Evolutionary conservation across 495 filamentous ascomycete species (phyloP).

Genomic region (Penicillium angulare): DNA sequence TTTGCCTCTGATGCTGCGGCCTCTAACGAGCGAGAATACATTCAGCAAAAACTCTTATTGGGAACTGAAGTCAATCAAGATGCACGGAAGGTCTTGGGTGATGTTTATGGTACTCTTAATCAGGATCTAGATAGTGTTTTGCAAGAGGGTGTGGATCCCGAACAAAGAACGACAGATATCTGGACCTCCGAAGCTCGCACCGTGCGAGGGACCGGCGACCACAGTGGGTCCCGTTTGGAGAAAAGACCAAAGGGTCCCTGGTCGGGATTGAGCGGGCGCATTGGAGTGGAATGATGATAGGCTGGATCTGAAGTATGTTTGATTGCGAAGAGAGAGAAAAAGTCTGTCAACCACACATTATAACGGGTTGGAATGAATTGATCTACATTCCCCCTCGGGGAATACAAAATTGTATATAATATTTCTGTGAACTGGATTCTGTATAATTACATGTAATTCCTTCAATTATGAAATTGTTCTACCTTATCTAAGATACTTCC

Average conservation of each 20-base stretch:
- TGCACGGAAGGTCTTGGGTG: constrained; percentile 30
- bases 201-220: constrained; percentile 17
- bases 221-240: constrained; percentile 23
- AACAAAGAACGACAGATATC: constrained; percentile 28
- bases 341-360: too few species aligned
- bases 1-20: constrained; percentile 47
- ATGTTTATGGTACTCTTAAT: constrained; percentile 35
- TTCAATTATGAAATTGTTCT: too few species aligned
- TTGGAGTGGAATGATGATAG: constrained; percentile 28
- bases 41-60: constrained; percentile 36
- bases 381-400: too few species aligned
- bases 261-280: constrained; percentile 34
- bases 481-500: too few species aligned
- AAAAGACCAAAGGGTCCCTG: constrained; percentile 36
- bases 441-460: too few species aligned
- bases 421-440: too few species aligned
- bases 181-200: constrained; percentile 37
- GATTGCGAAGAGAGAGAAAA: not conserved
- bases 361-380: too few species aligned
- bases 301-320: too few species aligned
- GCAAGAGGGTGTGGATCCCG: constrained; percentile 12
- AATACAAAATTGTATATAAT: too few species aligned
- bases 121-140: constrained; percentile 33
- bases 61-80: constrained; percentile 33
- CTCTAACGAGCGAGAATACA: constrained; percentile 30